phyloP scores from a whole-genome alignment of 768 basidiomycete species.

The Trametes maxima region DNA sequence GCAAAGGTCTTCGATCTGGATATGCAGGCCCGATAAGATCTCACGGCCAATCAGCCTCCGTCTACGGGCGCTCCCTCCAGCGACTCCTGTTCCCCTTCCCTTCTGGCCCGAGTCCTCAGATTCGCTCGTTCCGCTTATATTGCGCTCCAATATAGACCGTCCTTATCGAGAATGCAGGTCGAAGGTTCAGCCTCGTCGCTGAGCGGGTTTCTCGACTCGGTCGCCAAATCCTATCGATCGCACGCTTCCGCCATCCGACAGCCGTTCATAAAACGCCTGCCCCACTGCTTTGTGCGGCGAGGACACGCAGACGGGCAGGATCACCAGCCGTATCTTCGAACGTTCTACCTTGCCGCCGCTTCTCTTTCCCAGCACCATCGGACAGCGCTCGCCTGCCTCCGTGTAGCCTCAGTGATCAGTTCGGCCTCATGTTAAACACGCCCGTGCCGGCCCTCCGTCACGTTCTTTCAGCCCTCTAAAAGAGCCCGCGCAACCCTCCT shows the following conservation, averaged over 20 bases:
- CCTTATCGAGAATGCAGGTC: not conserved
- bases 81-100: conserved; percentile 9
- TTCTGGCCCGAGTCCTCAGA: not conserved
- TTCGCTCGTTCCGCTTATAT: not conserved
- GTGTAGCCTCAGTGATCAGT: conserved; percentile 24
- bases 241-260: conserved; percentile 17
- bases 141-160: not conserved
- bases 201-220: not conserved
- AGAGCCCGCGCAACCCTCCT: conserved; percentile 25
- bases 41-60: not conserved
- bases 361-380: conserved; percentile 20
- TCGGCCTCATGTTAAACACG: conserved; percentile 41
- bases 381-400: conserved; percentile 21
- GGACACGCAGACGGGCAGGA: conserved; percentile 24
- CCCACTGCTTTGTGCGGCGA: conserved; percentile 13
- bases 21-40: conserved; percentile 13
- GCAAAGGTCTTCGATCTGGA: conserved; percentile 3
- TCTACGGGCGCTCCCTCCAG: conserved; percentile 2
- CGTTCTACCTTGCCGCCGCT: conserved; percentile 19
- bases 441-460: conserved; percentile 33
- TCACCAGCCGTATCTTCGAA: conserved; percentile 25
- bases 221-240: conserved; percentile 18
- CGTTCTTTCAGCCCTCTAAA: conserved; percentile 34
- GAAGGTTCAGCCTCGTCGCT: not conserved
- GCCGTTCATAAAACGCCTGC: conserved; percentile 17